Evolutionary conservation across 2,329 filamentous ascomycete species (phyloP).

Genomic region (Cordyceps fumosorosea): DNA sequence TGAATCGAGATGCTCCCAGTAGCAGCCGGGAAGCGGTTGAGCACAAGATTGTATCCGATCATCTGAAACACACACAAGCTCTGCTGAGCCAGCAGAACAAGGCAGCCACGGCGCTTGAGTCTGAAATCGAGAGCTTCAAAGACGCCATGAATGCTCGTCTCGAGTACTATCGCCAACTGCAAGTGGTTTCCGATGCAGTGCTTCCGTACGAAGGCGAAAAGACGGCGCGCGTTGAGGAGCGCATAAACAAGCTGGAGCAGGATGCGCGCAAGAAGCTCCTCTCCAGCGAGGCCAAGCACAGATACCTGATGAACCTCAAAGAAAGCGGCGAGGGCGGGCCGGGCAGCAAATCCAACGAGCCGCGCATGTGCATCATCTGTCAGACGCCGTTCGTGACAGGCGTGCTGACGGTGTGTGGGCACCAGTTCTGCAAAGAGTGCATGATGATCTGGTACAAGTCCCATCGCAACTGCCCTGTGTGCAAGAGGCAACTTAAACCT

Average conservation of each 20-base stretch:
- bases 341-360: slow-evolving; percentile 50
- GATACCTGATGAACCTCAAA: slow-evolving; percentile 58
- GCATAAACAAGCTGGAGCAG: slow-evolving; percentile 27
- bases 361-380: slow-evolving; percentile 80
- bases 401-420: slow-evolving; percentile 78
- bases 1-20: slow-evolving; percentile 21
- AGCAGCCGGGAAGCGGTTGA: slow-evolving; percentile 57
- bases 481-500: slow-evolving; percentile 61
- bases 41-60: slow-evolving; percentile 53
- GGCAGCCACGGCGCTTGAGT: slow-evolving; percentile 43
- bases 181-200: slow-evolving; percentile 84
- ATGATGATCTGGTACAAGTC: slow-evolving; percentile 70
- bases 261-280: slow-evolving; percentile 52
- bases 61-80: slow-evolving; percentile 55
- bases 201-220: slow-evolving; percentile 61
- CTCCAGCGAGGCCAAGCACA: slow-evolving; percentile 61
- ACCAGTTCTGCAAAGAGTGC: slow-evolving; percentile 88
- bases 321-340: slow-evolving; percentile 37
- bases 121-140: slow-evolving; percentile 70
- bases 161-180: slow-evolving; percentile 86
- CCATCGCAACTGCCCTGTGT: slow-evolving; percentile 74
- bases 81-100: slow-evolving; percentile 47
- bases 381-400: slow-evolving; percentile 70
- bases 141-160: slow-evolving; percentile 76
- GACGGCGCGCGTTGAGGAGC: slow-evolving; percentile 41